Evolutionary conservation across 129 eudicot genomes (phyloP).

Genomic region (Glebionis coronaria): DNA sequence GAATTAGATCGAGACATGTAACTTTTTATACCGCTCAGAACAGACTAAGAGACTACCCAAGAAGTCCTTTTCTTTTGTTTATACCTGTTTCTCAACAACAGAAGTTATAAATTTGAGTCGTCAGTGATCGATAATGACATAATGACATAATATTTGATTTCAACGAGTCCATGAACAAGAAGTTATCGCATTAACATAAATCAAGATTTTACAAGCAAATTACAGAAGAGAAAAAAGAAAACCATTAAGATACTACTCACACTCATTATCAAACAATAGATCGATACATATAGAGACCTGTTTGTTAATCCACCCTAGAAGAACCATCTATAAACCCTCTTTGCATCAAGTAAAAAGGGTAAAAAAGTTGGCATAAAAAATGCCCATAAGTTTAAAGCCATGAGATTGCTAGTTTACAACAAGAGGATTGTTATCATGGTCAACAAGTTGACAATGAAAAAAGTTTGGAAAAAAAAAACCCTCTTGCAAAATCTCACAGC

Average conservation of each 20-base stretch:
- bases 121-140: too few species aligned
- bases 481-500: conserved; percentile 68
- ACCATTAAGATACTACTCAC: conserved; percentile 33
- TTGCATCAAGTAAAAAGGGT: conserved; percentile 11
- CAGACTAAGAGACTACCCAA: too few species aligned
- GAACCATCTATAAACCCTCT: conserved; percentile 30
- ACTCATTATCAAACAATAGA: conserved; percentile 36
- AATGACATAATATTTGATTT: too few species aligned
- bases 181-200: conserved; percentile 25
- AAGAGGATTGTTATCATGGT: conserved; percentile 54
- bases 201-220: conserved; percentile 25
- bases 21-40: too few species aligned
- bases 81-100: too few species aligned
- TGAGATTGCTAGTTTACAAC: conserved; percentile 49
- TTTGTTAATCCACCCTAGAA: conserved; percentile 37
- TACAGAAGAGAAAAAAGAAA: conserved; percentile 32
- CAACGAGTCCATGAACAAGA: neutral
- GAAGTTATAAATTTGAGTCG: too few species aligned
- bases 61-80: too few species aligned
- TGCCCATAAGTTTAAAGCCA: conserved; percentile 29
- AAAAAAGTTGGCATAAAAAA: conserved; percentile 25
- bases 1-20: too few species aligned
- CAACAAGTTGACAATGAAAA: conserved; percentile 52
- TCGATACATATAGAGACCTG: conserved; percentile 38
- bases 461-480: conserved; percentile 34